Percentiles rank a stretch among this genome's conserved stretches.
phyloP scores from a whole-genome alignment of 371 early-diverging fungal species.

The Coemansia sp. region DNA sequence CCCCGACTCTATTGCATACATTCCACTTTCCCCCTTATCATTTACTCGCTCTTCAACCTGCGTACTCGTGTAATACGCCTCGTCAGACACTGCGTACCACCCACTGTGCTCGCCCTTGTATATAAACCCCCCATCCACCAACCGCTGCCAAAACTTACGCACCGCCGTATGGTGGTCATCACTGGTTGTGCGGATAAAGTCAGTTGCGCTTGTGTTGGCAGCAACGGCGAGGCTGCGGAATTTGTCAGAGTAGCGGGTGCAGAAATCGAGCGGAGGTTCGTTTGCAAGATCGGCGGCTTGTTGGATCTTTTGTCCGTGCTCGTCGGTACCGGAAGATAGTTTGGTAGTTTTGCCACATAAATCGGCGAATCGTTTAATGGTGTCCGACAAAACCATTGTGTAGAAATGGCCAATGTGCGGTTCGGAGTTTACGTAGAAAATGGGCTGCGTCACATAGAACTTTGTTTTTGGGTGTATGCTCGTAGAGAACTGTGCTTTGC shows the following conservation, averaged over 20 bases:
- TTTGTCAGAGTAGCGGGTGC: slow-evolving; percentile 72
- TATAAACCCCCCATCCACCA: slow-evolving; percentile 74
- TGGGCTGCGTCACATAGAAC: slow-evolving; percentile 78
- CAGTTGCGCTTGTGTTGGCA: slow-evolving; percentile 73
- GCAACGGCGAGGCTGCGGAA: slow-evolving; percentile 72
- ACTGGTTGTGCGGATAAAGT: slow-evolving; percentile 88
- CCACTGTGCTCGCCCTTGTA: slow-evolving; percentile 91
- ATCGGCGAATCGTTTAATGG: slow-evolving; percentile 69
- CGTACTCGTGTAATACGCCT: slow-evolving; percentile 79
- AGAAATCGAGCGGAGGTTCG: slow-evolving; percentile 66
- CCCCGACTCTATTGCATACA: slow-evolving; percentile 78
- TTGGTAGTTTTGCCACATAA: slow-evolving; percentile 63
- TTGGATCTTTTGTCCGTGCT: slow-evolving; percentile 96
- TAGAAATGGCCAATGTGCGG: slow-evolving; percentile 96
- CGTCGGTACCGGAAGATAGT: slow-evolving; percentile 90
- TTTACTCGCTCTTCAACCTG: slow-evolving; percentile 71
- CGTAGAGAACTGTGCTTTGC: not conserved
- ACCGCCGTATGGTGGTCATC: slow-evolving; percentile 71
- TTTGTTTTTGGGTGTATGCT: slow-evolving; percentile 2
- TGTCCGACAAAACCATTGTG: slow-evolving; percentile 83
- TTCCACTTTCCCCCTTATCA: slow-evolving; percentile 61
- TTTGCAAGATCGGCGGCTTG: slow-evolving; percentile 75
- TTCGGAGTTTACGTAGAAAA: slow-evolving; percentile 95
- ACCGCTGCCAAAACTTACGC: slow-evolving; percentile 66
- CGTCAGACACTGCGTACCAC: slow-evolving; percentile 96